Conservation (phyloP, 2,329 filamentous ascomycete genomes). For the Epichloe sylvatica region DNA sequence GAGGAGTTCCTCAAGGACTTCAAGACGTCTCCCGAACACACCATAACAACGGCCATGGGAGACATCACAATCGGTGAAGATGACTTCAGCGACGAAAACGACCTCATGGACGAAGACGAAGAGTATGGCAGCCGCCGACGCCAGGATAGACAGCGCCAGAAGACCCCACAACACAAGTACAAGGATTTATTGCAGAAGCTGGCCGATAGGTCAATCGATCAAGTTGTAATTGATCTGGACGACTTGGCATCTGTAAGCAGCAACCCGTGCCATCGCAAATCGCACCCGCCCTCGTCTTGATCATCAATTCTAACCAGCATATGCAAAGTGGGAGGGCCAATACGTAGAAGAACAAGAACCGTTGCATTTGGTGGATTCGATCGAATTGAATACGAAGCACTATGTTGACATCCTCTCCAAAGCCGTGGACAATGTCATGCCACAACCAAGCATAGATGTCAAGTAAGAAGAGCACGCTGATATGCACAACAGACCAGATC, state of each 20-base stretch:
- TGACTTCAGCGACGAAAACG: conserved; percentile 77
- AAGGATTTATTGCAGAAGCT: conserved; percentile 75
- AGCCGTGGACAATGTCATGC: conserved; percentile 79
- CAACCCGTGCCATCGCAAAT: neutral
- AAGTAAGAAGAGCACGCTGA: conserved; percentile 37
- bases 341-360: conserved; percentile 49
- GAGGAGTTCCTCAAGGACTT: conserved; percentile 78
- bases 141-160: conserved; percentile 33
- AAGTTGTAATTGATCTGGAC: conserved; percentile 78
- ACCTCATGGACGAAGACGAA: conserved; percentile 77
- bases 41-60: conserved; percentile 68
- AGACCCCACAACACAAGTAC: conserved; percentile 67
- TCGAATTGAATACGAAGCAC: conserved; percentile 84
- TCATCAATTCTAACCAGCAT: neutral
- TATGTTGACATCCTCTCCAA: conserved; percentile 86
- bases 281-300: neutral
- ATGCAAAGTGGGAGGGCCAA: conserved; percentile 60
- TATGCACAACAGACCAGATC: neutral
- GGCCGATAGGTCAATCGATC: conserved; percentile 61
- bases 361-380: conserved; percentile 62
- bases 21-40: conserved; percentile 61
- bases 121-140: conserved; percentile 38
- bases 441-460: conserved; percentile 60
- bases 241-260: conserved; percentile 58
- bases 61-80: conserved; percentile 79